phyloP scores from a whole-genome alignment of 2,329 filamentous ascomycete genomes.

The Clonostachys chloroleuca region DNA sequence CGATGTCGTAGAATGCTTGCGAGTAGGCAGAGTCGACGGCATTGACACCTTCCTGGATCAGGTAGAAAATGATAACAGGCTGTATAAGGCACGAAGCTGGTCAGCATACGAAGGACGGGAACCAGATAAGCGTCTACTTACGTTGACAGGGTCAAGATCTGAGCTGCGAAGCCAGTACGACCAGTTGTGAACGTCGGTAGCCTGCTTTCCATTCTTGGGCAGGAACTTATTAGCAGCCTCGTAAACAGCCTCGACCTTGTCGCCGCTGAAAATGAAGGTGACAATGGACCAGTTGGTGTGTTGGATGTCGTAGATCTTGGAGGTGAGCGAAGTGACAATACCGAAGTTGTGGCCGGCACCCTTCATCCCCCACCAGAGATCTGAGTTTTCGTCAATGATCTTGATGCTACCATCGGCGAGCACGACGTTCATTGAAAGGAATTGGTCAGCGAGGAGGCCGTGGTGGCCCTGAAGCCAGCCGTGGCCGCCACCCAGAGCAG shows the following conservation, averaged over 20 bases:
- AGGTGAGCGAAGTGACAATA: conserved; percentile 44
- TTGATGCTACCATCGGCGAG: conserved; percentile 39
- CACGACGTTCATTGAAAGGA: conserved; percentile 45
- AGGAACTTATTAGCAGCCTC: conserved; percentile 37
- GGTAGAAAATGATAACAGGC: conserved; percentile 32
- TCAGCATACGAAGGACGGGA: not conserved
- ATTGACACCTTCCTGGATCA: conserved; percentile 36
- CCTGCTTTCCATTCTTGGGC: conserved; percentile 34
- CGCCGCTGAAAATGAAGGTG: conserved; percentile 37
- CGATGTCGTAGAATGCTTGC: conserved; percentile 34
- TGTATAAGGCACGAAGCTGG: conserved; percentile 2
- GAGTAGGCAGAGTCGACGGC: conserved; percentile 31
- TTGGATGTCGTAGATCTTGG: conserved; percentile 41
- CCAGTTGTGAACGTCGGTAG: conserved; percentile 41
- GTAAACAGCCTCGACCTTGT: conserved; percentile 44
- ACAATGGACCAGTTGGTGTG: conserved; percentile 33
- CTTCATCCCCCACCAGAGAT: conserved; percentile 54
- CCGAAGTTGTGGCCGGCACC: conserved; percentile 59
- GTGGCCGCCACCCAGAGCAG: conserved; percentile 52
- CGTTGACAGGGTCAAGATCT: conserved; percentile 30
- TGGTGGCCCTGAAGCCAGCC: conserved; percentile 48
- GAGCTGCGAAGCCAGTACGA: conserved; percentile 39
- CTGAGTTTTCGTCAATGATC: conserved; percentile 31
- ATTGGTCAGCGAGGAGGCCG: conserved; percentile 48
- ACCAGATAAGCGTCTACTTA: conserved; percentile 10